phyloP scores from a whole-genome alignment of 1,139 yeast genomes.

The Scheffersomyces parashehatae region DNA sequence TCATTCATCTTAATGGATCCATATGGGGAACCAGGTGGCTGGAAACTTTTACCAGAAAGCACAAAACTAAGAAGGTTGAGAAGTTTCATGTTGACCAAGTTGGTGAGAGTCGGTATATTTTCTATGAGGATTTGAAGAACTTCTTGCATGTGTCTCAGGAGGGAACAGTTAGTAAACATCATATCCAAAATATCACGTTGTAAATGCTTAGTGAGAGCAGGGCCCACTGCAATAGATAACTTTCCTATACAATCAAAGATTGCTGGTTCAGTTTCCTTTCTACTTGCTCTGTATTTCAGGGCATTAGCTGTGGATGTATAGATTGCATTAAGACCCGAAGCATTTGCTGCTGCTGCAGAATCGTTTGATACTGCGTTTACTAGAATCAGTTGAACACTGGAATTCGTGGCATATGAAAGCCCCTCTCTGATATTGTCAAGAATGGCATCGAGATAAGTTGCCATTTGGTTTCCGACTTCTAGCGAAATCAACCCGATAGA shows the following conservation, averaged over 20 bases:
- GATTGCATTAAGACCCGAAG: constrained; percentile 22
- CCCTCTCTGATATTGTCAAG: constrained; percentile 84
- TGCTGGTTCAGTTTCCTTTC: constrained; percentile 81
- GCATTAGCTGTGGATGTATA: constrained; percentile 32
- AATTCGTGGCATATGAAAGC: constrained; percentile 48
- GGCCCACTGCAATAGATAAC: constrained; percentile 87
- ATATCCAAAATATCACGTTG: constrained; percentile 79
- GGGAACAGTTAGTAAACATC: constrained; percentile 74
- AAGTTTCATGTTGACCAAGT: constrained; percentile 68
- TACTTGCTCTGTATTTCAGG: constrained; percentile 59
- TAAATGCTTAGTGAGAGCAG: constrained; percentile 88
- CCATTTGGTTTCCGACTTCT: constrained; percentile 84
- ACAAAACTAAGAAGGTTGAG: constrained; percentile 73
- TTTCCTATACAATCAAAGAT: constrained; percentile 88
- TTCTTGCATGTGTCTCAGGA: constrained; percentile 76
- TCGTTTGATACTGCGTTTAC: constrained; percentile 42
- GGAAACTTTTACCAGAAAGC: constrained; percentile 79
- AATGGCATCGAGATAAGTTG: constrained; percentile 85
- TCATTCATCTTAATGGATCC: constrained; percentile 64
- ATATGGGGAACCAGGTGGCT: constrained; percentile 87
- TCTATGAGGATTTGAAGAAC: constrained; percentile 68
- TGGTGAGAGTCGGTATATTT: constrained; percentile 79
- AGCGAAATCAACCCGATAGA: constrained; percentile 84
- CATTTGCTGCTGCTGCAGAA: constrained; percentile 12
- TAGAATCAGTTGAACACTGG: constrained; percentile 44